Evolutionary conservation across 1,139 yeast species (phyloP).

Genomic region (Lodderomyces jiufengensis): DNA sequence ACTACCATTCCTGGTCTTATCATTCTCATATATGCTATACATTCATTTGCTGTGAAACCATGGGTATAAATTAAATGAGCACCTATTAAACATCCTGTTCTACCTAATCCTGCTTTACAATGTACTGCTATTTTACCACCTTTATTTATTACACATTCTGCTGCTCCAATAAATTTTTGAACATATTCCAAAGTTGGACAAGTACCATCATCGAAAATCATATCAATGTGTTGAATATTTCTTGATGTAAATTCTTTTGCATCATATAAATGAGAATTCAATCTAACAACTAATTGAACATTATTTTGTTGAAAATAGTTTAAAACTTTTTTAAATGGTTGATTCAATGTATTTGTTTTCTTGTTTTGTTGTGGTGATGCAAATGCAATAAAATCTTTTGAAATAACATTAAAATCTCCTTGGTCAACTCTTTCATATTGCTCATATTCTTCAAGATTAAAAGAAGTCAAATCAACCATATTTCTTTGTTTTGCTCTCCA

Average conservation of each 20-base stretch:
- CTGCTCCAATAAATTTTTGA: constrained; percentile 89
- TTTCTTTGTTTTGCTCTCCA: constrained; percentile 98
- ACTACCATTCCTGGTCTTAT: constrained; percentile 99
- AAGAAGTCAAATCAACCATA: constrained; percentile 80
- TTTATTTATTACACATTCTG: constrained; percentile 76
- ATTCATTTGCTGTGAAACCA: constrained; percentile 95
- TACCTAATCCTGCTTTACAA: constrained; percentile 96
- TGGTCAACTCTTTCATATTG: constrained; percentile 93
- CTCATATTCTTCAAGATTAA: constrained; percentile 90
- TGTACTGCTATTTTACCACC: constrained; percentile 97
- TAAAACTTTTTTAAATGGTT: constrained; percentile 77
- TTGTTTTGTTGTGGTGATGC: constrained; percentile 88
- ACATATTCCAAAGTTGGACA: constrained; percentile 95
- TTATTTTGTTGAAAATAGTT: constrained; percentile 67
- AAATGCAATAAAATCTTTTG: constrained; percentile 94
- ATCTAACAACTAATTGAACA: constrained; percentile 85
- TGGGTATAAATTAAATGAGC: constrained; percentile 94
- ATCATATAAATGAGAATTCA: constrained; percentile 88
- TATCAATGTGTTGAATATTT: constrained; percentile 85
- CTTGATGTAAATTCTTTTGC: constrained; percentile 76
- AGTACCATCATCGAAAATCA: constrained; percentile 97
- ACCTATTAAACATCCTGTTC: constrained; percentile 96
- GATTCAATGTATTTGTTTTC: constrained; percentile 49
- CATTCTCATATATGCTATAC: constrained; percentile 94
- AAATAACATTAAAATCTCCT: constrained; percentile 89